Conservation (phyloP, 1,139 yeast species). For the Geotrichum restrictum region DNA sequence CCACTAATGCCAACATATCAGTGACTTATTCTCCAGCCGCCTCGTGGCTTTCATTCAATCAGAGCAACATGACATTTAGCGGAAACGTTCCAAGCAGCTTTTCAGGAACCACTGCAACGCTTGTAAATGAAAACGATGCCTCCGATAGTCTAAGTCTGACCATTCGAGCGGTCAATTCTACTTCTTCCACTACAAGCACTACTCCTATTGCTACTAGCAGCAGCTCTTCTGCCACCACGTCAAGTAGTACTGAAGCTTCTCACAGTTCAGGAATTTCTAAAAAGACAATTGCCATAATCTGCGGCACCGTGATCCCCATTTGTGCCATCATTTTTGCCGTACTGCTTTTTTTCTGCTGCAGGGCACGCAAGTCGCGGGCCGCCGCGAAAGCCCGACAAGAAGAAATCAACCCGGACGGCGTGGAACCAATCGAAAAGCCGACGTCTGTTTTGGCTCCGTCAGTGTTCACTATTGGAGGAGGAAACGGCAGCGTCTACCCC, state of each 20-base stretch:
- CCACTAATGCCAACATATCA: conserved; percentile 4
- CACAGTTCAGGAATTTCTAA: background rate
- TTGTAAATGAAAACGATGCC: background rate
- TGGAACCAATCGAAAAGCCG: conserved; percentile 16
- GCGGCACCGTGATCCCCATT: conserved; percentile 81
- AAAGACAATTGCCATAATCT: conserved; percentile 49
- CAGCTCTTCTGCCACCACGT: background rate
- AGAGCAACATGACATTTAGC: conserved; percentile 14
- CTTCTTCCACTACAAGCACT: background rate
- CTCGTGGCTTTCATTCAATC: conserved; percentile 15
- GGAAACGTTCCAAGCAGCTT: conserved; percentile 19
- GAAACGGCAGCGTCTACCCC: background rate
- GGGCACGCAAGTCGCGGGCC: conserved; percentile 40
- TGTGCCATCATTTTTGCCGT: conserved; percentile 43
- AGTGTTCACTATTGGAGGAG: background rate
- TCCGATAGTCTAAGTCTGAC: conserved; percentile 10
- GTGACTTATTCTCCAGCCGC: conserved; percentile 15
- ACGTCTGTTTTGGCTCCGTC: background rate
- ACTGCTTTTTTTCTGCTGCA: conserved; percentile 44
- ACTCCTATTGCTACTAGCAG: conserved; percentile 1
- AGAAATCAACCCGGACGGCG: conserved; percentile 21
- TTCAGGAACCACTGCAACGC: conserved; percentile 16
- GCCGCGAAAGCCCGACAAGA: conserved; percentile 24
- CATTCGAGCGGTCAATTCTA: conserved; percentile 1
- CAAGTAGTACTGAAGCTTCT: background rate